phyloP scores from a whole-genome alignment of 129 eudicot genomes.

The Flaveria robusta region DNA sequence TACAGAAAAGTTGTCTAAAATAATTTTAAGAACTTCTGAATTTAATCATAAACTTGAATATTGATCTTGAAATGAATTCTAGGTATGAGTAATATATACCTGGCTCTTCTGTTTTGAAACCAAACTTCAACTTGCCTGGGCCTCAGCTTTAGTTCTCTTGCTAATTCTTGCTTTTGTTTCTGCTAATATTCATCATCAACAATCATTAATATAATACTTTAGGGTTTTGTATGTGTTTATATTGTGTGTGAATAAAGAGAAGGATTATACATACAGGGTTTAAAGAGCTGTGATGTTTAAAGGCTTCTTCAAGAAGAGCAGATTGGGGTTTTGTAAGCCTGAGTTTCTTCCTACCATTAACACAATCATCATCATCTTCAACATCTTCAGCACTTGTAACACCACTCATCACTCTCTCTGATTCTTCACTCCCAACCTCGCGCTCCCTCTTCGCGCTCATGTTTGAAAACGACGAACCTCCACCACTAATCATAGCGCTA shows the following conservation, averaged over 20 bases:
- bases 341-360: slow-evolving; percentile 80
- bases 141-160: slow-evolving; percentile 74
- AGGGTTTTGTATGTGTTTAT: background rate
- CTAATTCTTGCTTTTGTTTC: slow-evolving; percentile 94
- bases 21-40: background rate
- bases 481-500: slow-evolving; percentile 48
- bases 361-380: slow-evolving; percentile 76
- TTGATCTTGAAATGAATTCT: background rate
- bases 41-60: background rate
- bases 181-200: slow-evolving; percentile 47
- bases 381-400: slow-evolving; percentile 44
- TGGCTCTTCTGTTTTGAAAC: slow-evolving; percentile 98
- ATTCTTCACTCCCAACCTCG: slow-evolving; percentile 59
- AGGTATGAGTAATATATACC: slow-evolving; percentile 54
- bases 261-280: slow-evolving; percentile 61
- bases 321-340: slow-evolving; percentile 92
- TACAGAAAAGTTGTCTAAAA: background rate
- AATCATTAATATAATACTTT: slow-evolving; percentile 18
- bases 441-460: slow-evolving; percentile 75
- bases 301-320: slow-evolving; percentile 89
- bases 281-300: slow-evolving; percentile 80
- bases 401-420: slow-evolving; percentile 35
- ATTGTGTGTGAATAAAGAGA: slow-evolving; percentile 4
- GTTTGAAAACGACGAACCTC: slow-evolving; percentile 74
- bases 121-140: slow-evolving; percentile 97